phyloP scores from a whole-genome alignment of 2,329 filamentous ascomycete species.

The Talaromyces sp. region DNA sequence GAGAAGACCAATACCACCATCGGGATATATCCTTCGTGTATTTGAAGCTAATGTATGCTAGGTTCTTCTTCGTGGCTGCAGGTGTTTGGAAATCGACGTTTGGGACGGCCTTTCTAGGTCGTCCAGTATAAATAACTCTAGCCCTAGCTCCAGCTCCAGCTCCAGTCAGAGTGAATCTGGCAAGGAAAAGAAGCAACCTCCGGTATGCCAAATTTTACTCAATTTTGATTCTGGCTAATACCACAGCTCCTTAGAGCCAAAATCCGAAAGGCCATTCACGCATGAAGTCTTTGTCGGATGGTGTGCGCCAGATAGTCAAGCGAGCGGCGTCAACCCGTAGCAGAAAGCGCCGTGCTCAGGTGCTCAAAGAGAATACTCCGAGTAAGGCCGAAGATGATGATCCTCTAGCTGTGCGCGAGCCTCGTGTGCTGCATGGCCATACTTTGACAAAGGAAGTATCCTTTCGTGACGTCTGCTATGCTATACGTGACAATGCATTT shows the following conservation, averaged over 20 bases:
- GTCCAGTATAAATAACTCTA: conserved; percentile 28
- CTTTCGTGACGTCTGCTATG: conserved; percentile 80
- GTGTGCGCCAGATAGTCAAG: not conserved
- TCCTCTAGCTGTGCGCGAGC: conserved; percentile 52
- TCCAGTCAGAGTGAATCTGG: not conserved
- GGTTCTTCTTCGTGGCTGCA: conserved; percentile 71
- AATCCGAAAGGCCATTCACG: conserved; percentile 18
- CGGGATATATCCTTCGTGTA: not conserved
- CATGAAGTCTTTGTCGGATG: conserved; percentile 11
- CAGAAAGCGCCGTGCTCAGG: not conserved
- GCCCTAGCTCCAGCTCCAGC: conserved; percentile 23
- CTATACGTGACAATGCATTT: conserved; percentile 76
- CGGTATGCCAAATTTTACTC: not conserved
- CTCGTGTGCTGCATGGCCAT: conserved; percentile 79
- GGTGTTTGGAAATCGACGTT: conserved; percentile 92
- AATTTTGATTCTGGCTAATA: not conserved
- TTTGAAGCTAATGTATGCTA: conserved; percentile 27
- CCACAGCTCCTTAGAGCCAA: conserved; percentile 14
- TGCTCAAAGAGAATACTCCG: not conserved
- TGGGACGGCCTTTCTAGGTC: conserved; percentile 66
- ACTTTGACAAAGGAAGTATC: conserved; percentile 81
- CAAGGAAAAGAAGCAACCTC: not conserved
- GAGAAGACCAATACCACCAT: not conserved
- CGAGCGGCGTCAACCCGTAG: not conserved
- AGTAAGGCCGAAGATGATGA: not conserved